Conservation (phyloP, 768 basidiomycete species). For the Sporobolomyces roseus region DNA sequence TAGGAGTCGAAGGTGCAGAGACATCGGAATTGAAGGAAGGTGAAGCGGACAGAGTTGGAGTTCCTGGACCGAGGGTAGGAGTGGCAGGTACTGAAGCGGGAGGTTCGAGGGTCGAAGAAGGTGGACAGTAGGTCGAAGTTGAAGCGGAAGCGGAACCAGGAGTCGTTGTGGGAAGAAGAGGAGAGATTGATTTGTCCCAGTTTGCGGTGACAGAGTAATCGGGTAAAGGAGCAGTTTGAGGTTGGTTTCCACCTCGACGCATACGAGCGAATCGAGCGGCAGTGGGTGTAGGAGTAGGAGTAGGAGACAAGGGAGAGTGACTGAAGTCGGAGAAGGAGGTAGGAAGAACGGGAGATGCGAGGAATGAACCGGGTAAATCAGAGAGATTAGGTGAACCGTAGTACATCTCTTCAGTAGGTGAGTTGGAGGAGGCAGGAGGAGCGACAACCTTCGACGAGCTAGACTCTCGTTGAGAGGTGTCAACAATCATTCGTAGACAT, state of each 20-base stretch:
- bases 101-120: not conserved
- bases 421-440: too few species aligned
- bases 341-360: constrained; percentile 27
- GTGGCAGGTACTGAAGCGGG: not conserved
- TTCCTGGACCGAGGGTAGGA: constrained; percentile 10
- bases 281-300: constrained; percentile 19
- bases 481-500: too few species aligned
- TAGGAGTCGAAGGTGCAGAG: constrained; percentile 15
- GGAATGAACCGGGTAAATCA: constrained; percentile 22
- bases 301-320: constrained; percentile 21
- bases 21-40: constrained; percentile 12
- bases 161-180: constrained; percentile 10
- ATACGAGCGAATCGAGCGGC: constrained; percentile 25
- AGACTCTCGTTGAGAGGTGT: too few species aligned
- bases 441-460: too few species aligned
- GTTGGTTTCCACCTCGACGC: constrained; percentile 17
- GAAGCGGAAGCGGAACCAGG: not conserved
- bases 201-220: constrained; percentile 9
- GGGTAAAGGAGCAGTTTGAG: constrained; percentile 12
- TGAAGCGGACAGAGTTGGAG: constrained; percentile 25
- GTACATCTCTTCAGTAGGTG: constrained; percentile 10
- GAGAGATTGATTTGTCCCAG: constrained; percentile 2
- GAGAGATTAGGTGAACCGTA: constrained; percentile 24
- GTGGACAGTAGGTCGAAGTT: not conserved
- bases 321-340: constrained; percentile 30